Evolutionary conservation across 2,329 filamentous ascomycete species (phyloP), one percentile per base, ranked within the genome.

Genomic region (Fusarium chaquense): DNA sequence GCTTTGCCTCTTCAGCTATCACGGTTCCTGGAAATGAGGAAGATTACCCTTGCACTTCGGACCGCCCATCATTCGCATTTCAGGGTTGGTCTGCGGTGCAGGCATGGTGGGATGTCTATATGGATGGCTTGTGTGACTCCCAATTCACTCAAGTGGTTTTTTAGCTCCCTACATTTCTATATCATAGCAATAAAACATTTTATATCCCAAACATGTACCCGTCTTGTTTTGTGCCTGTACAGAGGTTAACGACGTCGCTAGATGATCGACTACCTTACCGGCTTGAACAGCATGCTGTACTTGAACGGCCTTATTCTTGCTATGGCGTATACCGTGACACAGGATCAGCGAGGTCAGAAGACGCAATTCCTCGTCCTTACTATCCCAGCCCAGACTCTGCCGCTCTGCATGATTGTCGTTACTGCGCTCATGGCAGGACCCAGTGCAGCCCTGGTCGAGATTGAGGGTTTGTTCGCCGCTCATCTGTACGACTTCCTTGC

Each of bases 401-500:
- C 96, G 4, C 92, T 90, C 77, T 90, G 91, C 69, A 92, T 97
- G 86, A 86, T 98, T 45, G 79, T 89, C 18, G 82, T 93, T 74
- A 91, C 91, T 13, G 84, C 97, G 24, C 82, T 98, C 55, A 87
- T 92, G 76, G 76, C 74, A 1, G 84, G 81, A 7, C 62, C 62
- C 11, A 90, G 90, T 5, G 81, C 81, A 20, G 86, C 92, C 13
- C 76, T 92, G 58, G 75, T 90, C 6, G 90, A 97, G 76, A 79
- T 89, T 6, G 92, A 88, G 35, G 96, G 96, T n/a, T 84, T 99
- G 13, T 70, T 97, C 44, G 93, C 94, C 15, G 94, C 94, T 6
- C 96, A 99, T 78, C 76, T 96, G 22, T 97, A 93, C 80, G 93
- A 98, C 78, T 99, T 98, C 76, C 80, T 98, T 51, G 93, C 92